Evolutionary conservation across 2,329 filamentous ascomycete species (phyloP).

Genomic region (Aspergillus pseudonomiae): DNA sequence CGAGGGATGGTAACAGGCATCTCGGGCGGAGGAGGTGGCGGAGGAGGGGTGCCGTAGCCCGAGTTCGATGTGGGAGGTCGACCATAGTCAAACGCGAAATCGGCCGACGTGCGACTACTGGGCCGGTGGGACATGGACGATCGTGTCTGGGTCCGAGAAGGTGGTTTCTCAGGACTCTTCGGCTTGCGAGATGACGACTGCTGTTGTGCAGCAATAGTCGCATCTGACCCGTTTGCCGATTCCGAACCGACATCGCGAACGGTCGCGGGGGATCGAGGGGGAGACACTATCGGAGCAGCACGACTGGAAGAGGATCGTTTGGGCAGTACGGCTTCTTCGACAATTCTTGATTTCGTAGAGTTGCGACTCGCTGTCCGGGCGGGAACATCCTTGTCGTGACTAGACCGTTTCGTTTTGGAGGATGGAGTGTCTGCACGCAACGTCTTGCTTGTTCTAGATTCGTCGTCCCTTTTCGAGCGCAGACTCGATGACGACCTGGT

Average conservation of each 20-base stretch:
- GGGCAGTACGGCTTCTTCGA: conserved; percentile 36
- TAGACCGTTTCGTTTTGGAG: conserved; percentile 38
- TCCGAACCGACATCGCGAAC: conserved; percentile 38
- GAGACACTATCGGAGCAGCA: conserved; percentile 32
- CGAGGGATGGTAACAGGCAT: conserved; percentile 70
- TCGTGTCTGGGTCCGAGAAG: conserved; percentile 39
- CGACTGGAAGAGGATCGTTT: conserved; percentile 37
- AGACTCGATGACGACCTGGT: conserved; percentile 48
- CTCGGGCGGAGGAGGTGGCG: conserved; percentile 75
- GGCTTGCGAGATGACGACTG: conserved; percentile 36
- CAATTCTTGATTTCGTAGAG: conserved; percentile 36
- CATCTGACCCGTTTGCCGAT: conserved; percentile 48
- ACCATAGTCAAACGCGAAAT: conserved; percentile 40
- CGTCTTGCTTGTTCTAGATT: conserved; percentile 39
- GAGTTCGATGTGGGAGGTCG: conserved; percentile 33
- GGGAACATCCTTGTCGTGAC: conserved; percentile 36
- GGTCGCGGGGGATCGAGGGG: conserved; percentile 40
- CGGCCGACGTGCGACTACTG: conserved; percentile 35
- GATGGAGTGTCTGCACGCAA: conserved; percentile 41
- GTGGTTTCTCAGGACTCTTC: conserved; percentile 36
- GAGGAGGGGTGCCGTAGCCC: conserved; percentile 56
- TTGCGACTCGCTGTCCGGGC: conserved; percentile 41
- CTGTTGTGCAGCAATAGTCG: conserved; percentile 50
- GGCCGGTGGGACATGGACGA: conserved; percentile 34
- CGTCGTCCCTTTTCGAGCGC: conserved; percentile 43